Conservation (phyloP, 2,329 filamentous ascomycete species). For the Neofusicoccum laricinum region DNA sequence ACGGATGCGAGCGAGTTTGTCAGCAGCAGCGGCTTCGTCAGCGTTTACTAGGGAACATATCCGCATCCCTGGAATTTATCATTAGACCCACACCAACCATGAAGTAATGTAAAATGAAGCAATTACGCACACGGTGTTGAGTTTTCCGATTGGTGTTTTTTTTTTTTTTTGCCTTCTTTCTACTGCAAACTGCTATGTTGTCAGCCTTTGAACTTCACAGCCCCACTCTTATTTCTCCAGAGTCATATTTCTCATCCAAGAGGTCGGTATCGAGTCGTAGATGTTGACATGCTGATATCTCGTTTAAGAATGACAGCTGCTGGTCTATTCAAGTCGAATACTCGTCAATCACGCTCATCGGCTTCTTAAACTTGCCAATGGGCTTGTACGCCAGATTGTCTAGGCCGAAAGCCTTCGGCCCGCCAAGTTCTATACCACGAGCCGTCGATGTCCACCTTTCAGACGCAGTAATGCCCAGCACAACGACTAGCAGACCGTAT, state of each 20-base stretch:
- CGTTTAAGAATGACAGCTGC: too few species aligned
- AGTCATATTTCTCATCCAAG: too few species aligned
- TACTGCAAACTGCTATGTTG: too few species aligned
- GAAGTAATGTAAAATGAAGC: not conserved
- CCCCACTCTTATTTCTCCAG: too few species aligned
- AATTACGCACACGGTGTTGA: not conserved
- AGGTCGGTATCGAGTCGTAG: too few species aligned
- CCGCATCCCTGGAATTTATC: not conserved
- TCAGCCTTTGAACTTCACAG: too few species aligned
- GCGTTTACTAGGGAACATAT: not conserved
- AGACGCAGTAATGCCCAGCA: slow-evolving; percentile 55
- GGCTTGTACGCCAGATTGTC: slow-evolving; percentile 49
- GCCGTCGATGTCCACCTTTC: slow-evolving; percentile 53
- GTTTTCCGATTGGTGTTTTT: too few species aligned
- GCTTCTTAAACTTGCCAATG: slow-evolving; percentile 49
- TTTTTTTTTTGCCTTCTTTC: too few species aligned
- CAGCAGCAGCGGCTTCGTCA: not conserved
- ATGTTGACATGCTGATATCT: too few species aligned
- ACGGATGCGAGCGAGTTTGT: slow-evolving; percentile 6
- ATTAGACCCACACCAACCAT: not conserved
- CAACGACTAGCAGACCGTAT: slow-evolving; percentile 52
- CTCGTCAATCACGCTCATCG: slow-evolving; percentile 54
- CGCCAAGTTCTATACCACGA: slow-evolving; percentile 50
- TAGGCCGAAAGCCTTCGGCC: slow-evolving; percentile 50
- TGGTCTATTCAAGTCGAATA: slow-evolving; percentile 26